Conservation (phyloP, 805 yeast genomes). For the Candida easanensis region DNA sequence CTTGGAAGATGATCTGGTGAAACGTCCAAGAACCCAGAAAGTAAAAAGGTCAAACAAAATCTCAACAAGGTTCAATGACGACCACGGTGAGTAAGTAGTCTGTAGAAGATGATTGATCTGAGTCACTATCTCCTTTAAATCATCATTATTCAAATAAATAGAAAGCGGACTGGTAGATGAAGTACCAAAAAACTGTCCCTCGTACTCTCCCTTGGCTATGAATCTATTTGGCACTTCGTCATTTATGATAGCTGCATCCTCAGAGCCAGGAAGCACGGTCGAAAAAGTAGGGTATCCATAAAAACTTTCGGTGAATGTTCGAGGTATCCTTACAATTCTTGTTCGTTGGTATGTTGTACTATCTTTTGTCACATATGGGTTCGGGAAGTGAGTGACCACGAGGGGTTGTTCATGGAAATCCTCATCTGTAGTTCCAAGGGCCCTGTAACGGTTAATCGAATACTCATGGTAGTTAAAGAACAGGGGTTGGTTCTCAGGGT, state of each 20-base stretch:
- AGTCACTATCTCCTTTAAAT: slow-evolving; percentile 40
- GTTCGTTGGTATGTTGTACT: slow-evolving; percentile 36
- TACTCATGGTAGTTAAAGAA: slow-evolving; percentile 74
- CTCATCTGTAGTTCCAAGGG: slow-evolving; percentile 19
- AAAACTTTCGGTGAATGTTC: slow-evolving; percentile 39
- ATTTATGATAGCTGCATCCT: slow-evolving; percentile 54
- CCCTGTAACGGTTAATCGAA: slow-evolving; percentile 34
- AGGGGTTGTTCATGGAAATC: slow-evolving; percentile 35
- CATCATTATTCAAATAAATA: slow-evolving; percentile 33
- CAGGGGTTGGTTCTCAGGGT: slow-evolving; percentile 19
- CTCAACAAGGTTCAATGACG: slow-evolving; percentile 40
- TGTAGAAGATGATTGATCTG: slow-evolving; percentile 41
- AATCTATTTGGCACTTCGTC: slow-evolving; percentile 8
- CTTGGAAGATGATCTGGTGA: slow-evolving; percentile 31
- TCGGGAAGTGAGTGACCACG: slow-evolving; percentile 67
- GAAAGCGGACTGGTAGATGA: slow-evolving; percentile 53
- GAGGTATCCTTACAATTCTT: slow-evolving; percentile 64
- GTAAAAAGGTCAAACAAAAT: slow-evolving; percentile 36
- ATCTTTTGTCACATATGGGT: slow-evolving; percentile 39
- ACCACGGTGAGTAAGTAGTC: slow-evolving; percentile 39
- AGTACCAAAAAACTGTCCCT: slow-evolving; percentile 47
- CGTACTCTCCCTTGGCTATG: slow-evolving; percentile 35
- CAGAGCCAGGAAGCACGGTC: slow-evolving; percentile 51
- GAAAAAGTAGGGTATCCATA: slow-evolving; percentile 54
- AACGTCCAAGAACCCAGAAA: slow-evolving; percentile 38